Evolutionary conservation across 331 rosid species (phyloP), one percentile per base, ranked within the genome.

Genomic region (Quercus phellos): DNA sequence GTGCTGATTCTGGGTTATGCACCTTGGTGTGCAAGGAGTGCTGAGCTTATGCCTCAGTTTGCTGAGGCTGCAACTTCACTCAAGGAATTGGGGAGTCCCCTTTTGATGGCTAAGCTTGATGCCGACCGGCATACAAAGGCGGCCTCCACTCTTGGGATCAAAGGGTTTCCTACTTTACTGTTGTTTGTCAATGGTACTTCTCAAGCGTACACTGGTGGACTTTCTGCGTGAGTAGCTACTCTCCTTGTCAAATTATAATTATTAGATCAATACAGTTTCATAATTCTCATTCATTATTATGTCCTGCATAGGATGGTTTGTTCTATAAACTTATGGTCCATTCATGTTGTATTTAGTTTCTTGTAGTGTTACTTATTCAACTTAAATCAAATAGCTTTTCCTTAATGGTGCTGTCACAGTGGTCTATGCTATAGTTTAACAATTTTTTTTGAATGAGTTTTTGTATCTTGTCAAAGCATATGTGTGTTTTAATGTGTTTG

Each of bases 1-100:
- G 96, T 92, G 80, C 81, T 94, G 64, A 89, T 92, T 91, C 84
- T 94, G 77, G 98, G 98, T 18, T 92, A 92, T 76, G 93, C 97
- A 4, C 99, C 99, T 64, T 94, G 99, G 99, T 92, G 98, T 82
- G 86, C 94, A 1, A 90, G 97, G 74, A 94, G 99, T 82, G 98
- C 99, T 43, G 99, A 94, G 77, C 87, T 91, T 51, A 92, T 94
- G 99, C 99, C 99, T 38, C 91, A 86, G 38, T 94, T 94, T 78
- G 98, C 99, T 3, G 97, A 94, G 77, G 96, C 98, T 75, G 97
- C 99, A 2, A 94, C 84, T 76, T 86, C 86, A 67, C 82, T 94
- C 55, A 89, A 82, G 76, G 98, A 89, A 8, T 82, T 91, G 80
- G 89, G 90, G 53, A 87, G 60, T 61, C 78, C 94, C 61, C 86